phyloP scores from a whole-genome alignment of 2,329 filamentous ascomycete genomes.

The Colletotrichum sp. region DNA sequence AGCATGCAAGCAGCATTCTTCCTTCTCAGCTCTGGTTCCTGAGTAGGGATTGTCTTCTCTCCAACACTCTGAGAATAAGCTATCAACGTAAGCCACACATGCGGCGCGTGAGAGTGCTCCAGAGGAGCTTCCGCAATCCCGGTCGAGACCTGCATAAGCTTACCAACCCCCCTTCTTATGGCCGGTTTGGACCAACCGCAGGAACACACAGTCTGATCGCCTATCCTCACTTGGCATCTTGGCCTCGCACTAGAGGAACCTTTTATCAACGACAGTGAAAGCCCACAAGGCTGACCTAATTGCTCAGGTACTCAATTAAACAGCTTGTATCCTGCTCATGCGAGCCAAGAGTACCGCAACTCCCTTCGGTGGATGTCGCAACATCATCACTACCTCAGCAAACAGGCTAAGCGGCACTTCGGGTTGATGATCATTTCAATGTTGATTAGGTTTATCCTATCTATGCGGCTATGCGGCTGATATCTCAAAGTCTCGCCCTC shows the following conservation, averaged over 20 bases:
- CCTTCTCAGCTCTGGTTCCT: neutral
- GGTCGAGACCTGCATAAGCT: neutral
- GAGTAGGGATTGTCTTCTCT: neutral
- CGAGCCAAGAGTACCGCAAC: neutral
- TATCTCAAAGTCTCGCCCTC: neutral
- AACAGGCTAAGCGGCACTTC: neutral
- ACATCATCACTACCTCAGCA: neutral
- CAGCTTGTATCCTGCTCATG: neutral
- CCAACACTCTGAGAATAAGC: neutral
- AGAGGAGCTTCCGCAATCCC: neutral
- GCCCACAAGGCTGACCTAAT: neutral
- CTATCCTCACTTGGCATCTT: neutral
- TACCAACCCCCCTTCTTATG: neutral
- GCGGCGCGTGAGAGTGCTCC: neutral
- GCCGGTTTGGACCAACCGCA: neutral
- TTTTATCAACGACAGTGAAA: neutral
- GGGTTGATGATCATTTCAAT: neutral
- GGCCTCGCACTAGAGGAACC: neutral
- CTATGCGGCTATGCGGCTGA: neutral
- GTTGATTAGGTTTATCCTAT: neutral
- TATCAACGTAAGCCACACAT: neutral
- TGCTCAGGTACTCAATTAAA: neutral
- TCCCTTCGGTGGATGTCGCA: neutral
- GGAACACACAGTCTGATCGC: neutral
- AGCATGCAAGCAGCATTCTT: neutral